Percentiles rank a stretch among this genome's conserved stretches.
Conservation (phyloP, 495 filamentous ascomycete genomes). For the Penicillium flavigenum region DNA sequence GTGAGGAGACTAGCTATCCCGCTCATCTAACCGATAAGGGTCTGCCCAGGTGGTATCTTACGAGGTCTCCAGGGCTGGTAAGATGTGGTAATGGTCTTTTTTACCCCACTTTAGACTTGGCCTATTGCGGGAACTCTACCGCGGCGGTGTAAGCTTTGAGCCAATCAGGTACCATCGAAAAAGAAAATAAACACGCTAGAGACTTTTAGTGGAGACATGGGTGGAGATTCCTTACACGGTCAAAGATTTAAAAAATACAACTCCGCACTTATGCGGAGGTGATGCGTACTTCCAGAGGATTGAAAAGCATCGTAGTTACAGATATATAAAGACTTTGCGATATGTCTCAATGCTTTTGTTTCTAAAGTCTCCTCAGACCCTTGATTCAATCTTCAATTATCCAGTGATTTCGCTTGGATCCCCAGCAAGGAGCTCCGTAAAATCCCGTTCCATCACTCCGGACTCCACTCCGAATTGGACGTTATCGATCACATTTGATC, state of each 20-base stretch:
- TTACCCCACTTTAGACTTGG: neutral
- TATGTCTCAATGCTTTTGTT: neutral
- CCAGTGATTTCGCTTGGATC: neutral
- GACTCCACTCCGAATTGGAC: conserved; percentile 23
- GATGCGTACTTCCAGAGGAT: neutral
- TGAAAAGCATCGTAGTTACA: neutral
- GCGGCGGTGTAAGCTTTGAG: conserved; percentile 17
- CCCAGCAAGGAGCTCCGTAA: conserved; percentile 26
- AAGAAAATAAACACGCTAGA: conserved; percentile 17
- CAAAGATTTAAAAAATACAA: conserved; percentile 13
- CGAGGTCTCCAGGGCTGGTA: neutral
- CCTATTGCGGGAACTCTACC: neutral
- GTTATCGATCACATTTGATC: conserved; percentile 29
- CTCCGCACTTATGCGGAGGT: conserved; percentile 22
- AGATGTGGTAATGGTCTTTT: neutral
- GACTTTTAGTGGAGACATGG: conserved; percentile 23
- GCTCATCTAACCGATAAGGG: conserved; percentile 5
- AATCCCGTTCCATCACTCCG: conserved; percentile 26
- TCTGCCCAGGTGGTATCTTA: neutral
- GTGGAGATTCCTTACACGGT: conserved; percentile 9
- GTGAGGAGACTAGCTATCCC: conserved; percentile 6
- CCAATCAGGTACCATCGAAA: conserved; percentile 13
- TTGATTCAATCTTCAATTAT: neutral
- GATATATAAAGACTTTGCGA: neutral
- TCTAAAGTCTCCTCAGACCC: neutral